A percentile compares a stretch with the other conserved stretches of the same genome.
phyloP scores from a whole-genome alignment of 208 protist genomes.

The Trypanosoma scelopori region DNA sequence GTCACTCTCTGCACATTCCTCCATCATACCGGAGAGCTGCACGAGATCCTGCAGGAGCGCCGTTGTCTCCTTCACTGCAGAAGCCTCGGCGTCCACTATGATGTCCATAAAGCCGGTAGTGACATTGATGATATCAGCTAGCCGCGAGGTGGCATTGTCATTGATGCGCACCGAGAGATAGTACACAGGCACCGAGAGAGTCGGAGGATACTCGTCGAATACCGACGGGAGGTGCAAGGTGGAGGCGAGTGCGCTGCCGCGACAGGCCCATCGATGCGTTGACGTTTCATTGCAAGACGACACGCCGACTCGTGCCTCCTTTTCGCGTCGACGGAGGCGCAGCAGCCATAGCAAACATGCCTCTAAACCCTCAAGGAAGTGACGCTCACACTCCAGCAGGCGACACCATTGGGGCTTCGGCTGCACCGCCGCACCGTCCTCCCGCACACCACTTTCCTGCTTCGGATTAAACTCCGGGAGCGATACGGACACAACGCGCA shows the following conservation, averaged over 20 bases:
- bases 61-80: conserved; percentile 19
- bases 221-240: not conserved
- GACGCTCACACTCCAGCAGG: conserved; percentile 11
- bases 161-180: conserved; percentile 33
- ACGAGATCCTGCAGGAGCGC: conserved; percentile 19
- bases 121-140: conserved; percentile 27
- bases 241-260: not conserved
- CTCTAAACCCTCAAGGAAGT: conserved; percentile 17
- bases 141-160: conserved; percentile 40
- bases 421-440: not conserved
- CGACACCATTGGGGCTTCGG: not conserved
- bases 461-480: conserved; percentile 17
- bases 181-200: conserved; percentile 51
- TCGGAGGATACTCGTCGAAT: conserved; percentile 5
- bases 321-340: not conserved
- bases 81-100: conserved; percentile 22
- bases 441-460: not conserved
- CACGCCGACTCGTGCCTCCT: not conserved
- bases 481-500: conserved; percentile 24
- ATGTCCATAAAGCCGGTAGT: conserved; percentile 35
- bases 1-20: not conserved
- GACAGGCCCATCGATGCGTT: not conserved
- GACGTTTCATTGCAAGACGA: not conserved
- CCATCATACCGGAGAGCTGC: conserved; percentile 9
- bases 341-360: conserved; percentile 18